These are phyloP conservation scores for Cronartium quercuum DNA, from an alignment of 1,284 basidiomycete genomes.

Conservation along the genomic window DNA sequence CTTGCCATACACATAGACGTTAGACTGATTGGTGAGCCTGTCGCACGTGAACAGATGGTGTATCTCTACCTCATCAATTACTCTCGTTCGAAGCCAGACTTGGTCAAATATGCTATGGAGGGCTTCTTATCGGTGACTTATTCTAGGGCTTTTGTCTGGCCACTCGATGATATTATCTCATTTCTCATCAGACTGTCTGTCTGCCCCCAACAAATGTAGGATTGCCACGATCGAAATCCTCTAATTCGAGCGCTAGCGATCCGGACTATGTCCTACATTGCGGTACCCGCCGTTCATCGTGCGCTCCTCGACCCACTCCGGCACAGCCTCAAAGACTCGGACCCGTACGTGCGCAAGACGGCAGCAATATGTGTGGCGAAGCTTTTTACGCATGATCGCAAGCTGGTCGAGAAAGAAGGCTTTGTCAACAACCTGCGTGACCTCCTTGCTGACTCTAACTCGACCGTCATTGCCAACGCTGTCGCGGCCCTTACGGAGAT, in stretches of 20 bases:
- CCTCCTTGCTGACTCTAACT: constrained; percentile 83
- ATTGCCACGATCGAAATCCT: constrained; percentile 84
- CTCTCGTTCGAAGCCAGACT: constrained; percentile 76
- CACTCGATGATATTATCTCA: constrained; percentile 2
- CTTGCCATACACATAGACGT: too few species aligned
- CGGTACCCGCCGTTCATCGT: constrained; percentile 70
- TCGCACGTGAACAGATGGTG: constrained; percentile 60
- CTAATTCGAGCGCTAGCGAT: constrained; percentile 86
- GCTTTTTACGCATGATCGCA: constrained; percentile 74
- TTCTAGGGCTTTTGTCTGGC: constrained; percentile 6
- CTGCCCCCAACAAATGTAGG: too few species aligned
- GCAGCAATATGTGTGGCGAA: constrained; percentile 88
- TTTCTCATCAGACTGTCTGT: not conserved
- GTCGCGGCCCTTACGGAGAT: constrained; percentile 90
- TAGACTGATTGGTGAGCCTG: not conserved
- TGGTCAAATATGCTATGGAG: constrained; percentile 77
- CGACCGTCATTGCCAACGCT: constrained; percentile 89
- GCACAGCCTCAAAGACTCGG: constrained; percentile 78
- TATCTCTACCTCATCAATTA: constrained; percentile 90
- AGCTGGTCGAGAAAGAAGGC: constrained; percentile 72
- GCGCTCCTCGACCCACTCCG: constrained; percentile 75
- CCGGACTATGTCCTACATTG: constrained; percentile 93
- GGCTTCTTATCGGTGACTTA: constrained; percentile 71
- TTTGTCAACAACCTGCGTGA: constrained; percentile 81
- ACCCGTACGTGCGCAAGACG: constrained; percentile 93